Conservation (phyloP, 805 yeast genomes). For the Candida nitratophila region DNA sequence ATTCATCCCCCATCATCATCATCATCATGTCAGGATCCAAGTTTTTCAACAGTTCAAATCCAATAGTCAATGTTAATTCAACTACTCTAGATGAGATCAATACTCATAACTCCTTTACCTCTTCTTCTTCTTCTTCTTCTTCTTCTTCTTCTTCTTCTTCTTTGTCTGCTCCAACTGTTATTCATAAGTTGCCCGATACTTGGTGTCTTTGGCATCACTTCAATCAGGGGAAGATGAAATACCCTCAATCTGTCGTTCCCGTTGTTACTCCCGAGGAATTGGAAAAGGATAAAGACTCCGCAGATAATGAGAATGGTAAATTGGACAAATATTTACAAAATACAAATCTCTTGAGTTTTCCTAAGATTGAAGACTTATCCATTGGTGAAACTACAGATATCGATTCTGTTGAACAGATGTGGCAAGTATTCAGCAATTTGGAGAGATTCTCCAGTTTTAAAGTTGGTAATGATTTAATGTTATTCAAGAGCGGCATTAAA, state of each 20-base stretch:
- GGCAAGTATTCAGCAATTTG: conserved; percentile 35
- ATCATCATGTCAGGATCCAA: no score
- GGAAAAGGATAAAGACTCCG: neutral
- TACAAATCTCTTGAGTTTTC: conserved; percentile 37
- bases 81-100: no score
- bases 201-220: conserved; percentile 16
- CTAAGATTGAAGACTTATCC: conserved; percentile 15
- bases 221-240: neutral
- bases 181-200: conserved; percentile 7
- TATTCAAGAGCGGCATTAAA: conserved; percentile 52
- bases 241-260: neutral
- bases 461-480: conserved; percentile 44
- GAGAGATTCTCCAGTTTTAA: conserved; percentile 32
- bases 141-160: no score
- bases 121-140: no score
- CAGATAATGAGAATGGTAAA: conserved; percentile 4
- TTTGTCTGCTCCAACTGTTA: no score
- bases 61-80: no score
- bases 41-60: no score
- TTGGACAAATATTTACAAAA: conserved; percentile 39
- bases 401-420: conserved; percentile 46
- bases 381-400: conserved; percentile 20
- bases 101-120: no score
- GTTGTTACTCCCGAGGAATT: neutral
- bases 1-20: neutral